phyloP scores from a whole-genome alignment of 768 basidiomycete species.

The Sutorius australiensis region DNA sequence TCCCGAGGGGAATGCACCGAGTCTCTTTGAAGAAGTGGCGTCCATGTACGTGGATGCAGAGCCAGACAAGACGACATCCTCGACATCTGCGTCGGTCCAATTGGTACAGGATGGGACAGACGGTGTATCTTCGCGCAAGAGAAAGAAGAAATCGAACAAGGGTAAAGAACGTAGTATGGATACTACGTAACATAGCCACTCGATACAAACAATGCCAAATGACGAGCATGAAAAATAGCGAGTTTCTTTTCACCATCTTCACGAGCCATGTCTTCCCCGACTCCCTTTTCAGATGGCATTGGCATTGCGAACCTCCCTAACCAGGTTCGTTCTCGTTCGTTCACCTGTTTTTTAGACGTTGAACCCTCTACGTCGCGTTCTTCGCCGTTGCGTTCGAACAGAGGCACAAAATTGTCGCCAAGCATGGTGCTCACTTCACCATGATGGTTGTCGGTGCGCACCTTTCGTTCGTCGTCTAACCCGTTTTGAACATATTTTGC shows the following conservation, averaged over 20 bases:
- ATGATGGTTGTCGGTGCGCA: conserved; percentile 93
- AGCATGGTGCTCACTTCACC: conserved; percentile 96
- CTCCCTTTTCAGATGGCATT: conserved; percentile 64
- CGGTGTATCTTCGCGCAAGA: conserved; percentile 10
- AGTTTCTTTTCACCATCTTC: conserved; percentile 16
- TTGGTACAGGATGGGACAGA: conserved; percentile 1
- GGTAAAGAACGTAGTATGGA: conserved; percentile 29
- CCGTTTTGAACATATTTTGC: not conserved
- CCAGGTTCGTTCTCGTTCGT: conserved; percentile 59
- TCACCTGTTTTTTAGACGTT: not conserved
- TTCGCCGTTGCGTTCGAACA: conserved; percentile 31
- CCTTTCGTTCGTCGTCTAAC: not conserved
- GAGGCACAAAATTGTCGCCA: conserved; percentile 99
- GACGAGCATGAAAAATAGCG: conserved; percentile 21
- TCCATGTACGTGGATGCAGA: conserved; percentile 20
- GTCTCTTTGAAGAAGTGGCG: conserved; percentile 18
- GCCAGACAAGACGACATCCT: not conserved
- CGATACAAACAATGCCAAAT: conserved; percentile 25
- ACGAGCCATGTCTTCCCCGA: conserved; percentile 28
- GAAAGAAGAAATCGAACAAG: conserved; percentile 17
- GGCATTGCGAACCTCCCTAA: conserved; percentile 97
- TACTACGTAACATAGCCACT: conserved; percentile 20
- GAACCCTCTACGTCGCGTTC: not conserved
- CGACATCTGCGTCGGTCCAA: not conserved
- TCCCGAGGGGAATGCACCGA: conserved; percentile 2